A percentile compares a stretch with the other conserved stretches of the same genome.
Evolutionary conservation across 176 grass and related monocot genomes (phyloP).

Genomic region (Alopecurus myosuroides): DNA sequence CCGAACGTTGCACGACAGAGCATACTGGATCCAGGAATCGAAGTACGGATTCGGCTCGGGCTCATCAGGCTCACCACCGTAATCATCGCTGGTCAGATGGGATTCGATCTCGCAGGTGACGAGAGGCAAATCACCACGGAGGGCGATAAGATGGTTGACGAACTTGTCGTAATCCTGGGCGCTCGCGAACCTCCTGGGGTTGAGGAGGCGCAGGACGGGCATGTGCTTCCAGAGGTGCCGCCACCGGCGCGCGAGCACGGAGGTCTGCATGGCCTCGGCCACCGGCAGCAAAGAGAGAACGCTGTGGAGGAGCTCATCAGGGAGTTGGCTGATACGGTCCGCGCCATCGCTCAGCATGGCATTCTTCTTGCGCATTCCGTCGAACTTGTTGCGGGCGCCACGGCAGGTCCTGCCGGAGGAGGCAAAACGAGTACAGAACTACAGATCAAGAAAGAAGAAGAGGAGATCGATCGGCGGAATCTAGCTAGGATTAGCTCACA

Average conservation of each 20-base stretch:
- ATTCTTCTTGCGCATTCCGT: not conserved
- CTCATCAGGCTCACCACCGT: not conserved
- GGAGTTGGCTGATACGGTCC: constrained; percentile 3
- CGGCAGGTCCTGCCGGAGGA: not conserved
- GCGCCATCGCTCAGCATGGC: not conserved
- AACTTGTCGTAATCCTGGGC: not conserved
- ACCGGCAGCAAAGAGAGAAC: not conserved
- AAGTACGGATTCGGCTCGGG: not conserved
- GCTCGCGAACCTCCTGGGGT: not conserved
- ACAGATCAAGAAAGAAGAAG: not conserved
- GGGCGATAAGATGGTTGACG: not conserved
- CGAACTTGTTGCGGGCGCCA: not conserved
- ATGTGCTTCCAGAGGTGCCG: not conserved
- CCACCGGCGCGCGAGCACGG: not conserved
- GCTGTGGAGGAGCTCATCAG: not conserved
- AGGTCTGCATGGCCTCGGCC: not conserved
- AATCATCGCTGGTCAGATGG: not conserved
- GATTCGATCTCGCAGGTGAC: not conserved
- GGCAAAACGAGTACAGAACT: not conserved
- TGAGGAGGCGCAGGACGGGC: not conserved
- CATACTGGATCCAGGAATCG: not conserved
- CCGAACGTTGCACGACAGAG: not conserved
- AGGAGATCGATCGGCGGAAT: not conserved
- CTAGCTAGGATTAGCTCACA: not conserved
- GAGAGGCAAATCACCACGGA: not conserved